Base-by-base conservation (phyloP, 805 yeast genomes). In the Zygoascus flipseniorum region DNA sequence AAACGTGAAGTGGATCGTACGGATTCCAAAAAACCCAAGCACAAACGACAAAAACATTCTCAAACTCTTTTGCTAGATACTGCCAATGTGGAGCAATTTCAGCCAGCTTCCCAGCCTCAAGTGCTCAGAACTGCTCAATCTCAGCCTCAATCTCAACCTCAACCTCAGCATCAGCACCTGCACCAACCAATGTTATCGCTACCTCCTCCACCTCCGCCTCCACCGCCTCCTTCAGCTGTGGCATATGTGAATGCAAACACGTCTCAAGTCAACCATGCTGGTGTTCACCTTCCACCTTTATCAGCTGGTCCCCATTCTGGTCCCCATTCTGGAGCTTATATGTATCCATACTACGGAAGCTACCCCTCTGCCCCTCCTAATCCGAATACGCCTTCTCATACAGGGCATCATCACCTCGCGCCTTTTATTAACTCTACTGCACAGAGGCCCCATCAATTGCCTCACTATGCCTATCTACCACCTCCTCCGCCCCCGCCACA, bases 401-500 rank as follows among this genome's bases (percentile, higher is more conserved):
- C 47, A 23, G 32, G 32, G 23, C 26, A 18, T 42, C 44, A 42
- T 18, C 44, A 19, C 44, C 44, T 42, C 13, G 13, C 44, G 16
- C 39, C 39, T 13, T 35, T 35, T 35, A n/a, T 35, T n/a, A 35
- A 35, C 8, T 35, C 39, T n/a, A 5, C 39, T 35, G 16, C 39
- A 13, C 39, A 42, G 13, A 10, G 19, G 20, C 31, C 16, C 8
- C 47, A 44, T 14, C 47, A 44, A 44, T 6, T 44, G n/a, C 32
- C 47, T 28, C 47, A 44, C 20, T 44, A 23, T 19, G 35, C 32
- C 14, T 28, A 44, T 10, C 16, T n/a, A 16, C 39, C 39, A 31
- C 52, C 46, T 14, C 52, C 53, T 26, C 55, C 23, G 53, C 39
- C 41, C 8, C 31, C 52, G 19, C 55, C 37, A 35, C 42, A 49